A percentile compares a stretch with the other conserved stretches of the same genome.
These are phyloP conservation scores for Exidia glandulosa DNA, from an alignment of 768 basidiomycete genomes.

Conservation along the genomic window DNA sequence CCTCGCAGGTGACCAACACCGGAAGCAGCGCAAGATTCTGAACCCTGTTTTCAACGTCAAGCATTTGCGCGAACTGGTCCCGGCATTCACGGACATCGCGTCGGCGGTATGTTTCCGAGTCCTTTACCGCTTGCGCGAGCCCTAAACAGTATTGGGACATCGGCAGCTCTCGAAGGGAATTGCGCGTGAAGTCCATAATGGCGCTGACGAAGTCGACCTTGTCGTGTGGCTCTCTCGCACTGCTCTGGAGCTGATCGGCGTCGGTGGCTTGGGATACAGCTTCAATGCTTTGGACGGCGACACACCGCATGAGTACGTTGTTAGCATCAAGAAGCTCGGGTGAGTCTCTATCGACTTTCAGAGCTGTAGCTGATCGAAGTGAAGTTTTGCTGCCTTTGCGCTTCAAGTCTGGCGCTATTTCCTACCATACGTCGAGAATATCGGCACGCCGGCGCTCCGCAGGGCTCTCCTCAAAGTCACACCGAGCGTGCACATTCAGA, in stretches of 20 bases:
- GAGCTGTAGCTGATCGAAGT: not conserved
- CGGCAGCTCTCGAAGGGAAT: not conserved
- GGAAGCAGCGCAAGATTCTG: slow-evolving; percentile 34
- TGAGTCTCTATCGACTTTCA: slow-evolving; percentile 11
- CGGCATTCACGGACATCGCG: slow-evolving; percentile 33
- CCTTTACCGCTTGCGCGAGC: not conserved
- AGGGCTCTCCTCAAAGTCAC: slow-evolving; percentile 22
- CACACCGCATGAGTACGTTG: slow-evolving; percentile 31
- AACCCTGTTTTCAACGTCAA: slow-evolving; percentile 35
- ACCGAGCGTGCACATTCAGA: slow-evolving; percentile 13
- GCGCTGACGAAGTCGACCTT: slow-evolving; percentile 21
- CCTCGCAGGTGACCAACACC: slow-evolving; percentile 29
- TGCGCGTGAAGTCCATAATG: slow-evolving; percentile 7
- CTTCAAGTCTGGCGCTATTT: not conserved
- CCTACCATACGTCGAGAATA: not conserved
- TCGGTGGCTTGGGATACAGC: slow-evolving; percentile 36
- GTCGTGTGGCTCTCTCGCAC: slow-evolving; percentile 27
- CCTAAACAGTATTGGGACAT: too few relatives aligned
- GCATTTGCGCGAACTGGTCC: slow-evolving; percentile 33
- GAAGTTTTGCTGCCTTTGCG: not conserved
- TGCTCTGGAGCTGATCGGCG: slow-evolving; percentile 39
- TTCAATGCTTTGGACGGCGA: slow-evolving; percentile 36
- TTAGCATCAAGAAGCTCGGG: slow-evolving; percentile 34
- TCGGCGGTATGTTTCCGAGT: slow-evolving; percentile 27
- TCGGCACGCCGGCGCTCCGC: slow-evolving; percentile 35